A percentile compares a stretch with the other conserved stretches of the same genome.
Evolutionary conservation across 108 stramenopile genomes (phyloP).

Genomic region (Hondaea fermentalgiana): DNA sequence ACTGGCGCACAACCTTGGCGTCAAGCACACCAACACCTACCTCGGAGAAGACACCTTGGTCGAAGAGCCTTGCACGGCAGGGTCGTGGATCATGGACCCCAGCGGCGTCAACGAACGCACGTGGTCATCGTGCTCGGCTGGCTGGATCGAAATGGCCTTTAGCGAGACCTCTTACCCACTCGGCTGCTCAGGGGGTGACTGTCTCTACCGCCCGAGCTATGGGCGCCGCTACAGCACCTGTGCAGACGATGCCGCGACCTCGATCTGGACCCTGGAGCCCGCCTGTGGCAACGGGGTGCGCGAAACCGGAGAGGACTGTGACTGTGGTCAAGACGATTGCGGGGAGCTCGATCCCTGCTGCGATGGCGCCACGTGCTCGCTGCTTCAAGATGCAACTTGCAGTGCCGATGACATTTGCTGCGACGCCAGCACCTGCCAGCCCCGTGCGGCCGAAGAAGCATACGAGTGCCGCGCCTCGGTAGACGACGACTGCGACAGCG

Average conservation of each 20-base stretch:
- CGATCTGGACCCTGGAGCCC: neutral
- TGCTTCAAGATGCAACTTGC: neutral
- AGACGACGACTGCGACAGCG: neutral
- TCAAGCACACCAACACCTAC: neutral
- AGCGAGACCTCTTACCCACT: neutral
- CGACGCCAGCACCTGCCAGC: neutral
- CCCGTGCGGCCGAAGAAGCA: neutral
- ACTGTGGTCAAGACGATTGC: slow-evolving; percentile 1
- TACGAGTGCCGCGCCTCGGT: neutral
- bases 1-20: neutral
- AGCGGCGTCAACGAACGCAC: neutral
- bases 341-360: neutral
- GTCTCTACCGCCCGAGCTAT: neutral
- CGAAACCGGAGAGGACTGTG: neutral
- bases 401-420: slow-evolving; percentile 12
- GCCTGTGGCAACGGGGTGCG: neutral
- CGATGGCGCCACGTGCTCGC: neutral
- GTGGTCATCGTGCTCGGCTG: neutral
- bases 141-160: neutral
- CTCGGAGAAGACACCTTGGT: neutral
- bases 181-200: neutral
- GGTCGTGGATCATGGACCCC: neutral
- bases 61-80: neutral
- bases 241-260: neutral
- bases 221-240: neutral